phyloP scores from a whole-genome alignment of 768 basidiomycete species.

The Boletus rufocinnamomeus region DNA sequence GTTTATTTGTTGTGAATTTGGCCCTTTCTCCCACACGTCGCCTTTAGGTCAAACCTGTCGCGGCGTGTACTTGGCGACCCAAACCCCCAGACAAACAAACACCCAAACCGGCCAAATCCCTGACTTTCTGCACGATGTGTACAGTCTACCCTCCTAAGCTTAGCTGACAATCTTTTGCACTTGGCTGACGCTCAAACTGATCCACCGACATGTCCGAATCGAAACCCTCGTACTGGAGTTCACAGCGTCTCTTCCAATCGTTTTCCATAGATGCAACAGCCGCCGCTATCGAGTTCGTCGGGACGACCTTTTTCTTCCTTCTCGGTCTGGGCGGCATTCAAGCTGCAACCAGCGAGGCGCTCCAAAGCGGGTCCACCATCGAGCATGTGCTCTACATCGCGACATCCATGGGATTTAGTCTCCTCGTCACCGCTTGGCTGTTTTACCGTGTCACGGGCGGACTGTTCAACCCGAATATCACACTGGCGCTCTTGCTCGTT shows the following conservation, averaged over 20 bases:
- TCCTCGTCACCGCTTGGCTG: slow-evolving; percentile 65
- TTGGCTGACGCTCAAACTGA: neutral
- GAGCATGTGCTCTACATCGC: slow-evolving; percentile 57
- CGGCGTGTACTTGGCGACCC: no score
- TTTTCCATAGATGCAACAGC: slow-evolving; percentile 47
- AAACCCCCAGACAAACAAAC: no score
- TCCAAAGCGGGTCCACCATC: slow-evolving; percentile 35
- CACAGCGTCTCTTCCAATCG: slow-evolving; percentile 28
- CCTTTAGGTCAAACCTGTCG: no score
- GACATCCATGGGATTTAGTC: slow-evolving; percentile 59
- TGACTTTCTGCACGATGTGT: no score
- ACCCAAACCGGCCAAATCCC: no score
- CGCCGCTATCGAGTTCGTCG: slow-evolving; percentile 57
- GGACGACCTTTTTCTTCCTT: slow-evolving; percentile 64
- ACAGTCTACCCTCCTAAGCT: no score
- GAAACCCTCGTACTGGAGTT: slow-evolving; percentile 24
- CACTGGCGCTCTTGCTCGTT: slow-evolving; percentile 57
- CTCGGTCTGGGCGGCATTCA: slow-evolving; percentile 68
- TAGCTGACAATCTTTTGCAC: neutral
- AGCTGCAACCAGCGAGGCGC: slow-evolving; percentile 45
- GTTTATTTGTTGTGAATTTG: no score
- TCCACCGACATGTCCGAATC: slow-evolving; percentile 14
- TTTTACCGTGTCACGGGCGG: slow-evolving; percentile 68
- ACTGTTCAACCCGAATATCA: slow-evolving; percentile 66
- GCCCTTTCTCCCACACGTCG: no score